Evolutionary conservation across 2,329 filamentous ascomycete species (phyloP), one percentile per base, ranked within the genome.

Genomic region (Xylaria hypoxylon): DNA sequence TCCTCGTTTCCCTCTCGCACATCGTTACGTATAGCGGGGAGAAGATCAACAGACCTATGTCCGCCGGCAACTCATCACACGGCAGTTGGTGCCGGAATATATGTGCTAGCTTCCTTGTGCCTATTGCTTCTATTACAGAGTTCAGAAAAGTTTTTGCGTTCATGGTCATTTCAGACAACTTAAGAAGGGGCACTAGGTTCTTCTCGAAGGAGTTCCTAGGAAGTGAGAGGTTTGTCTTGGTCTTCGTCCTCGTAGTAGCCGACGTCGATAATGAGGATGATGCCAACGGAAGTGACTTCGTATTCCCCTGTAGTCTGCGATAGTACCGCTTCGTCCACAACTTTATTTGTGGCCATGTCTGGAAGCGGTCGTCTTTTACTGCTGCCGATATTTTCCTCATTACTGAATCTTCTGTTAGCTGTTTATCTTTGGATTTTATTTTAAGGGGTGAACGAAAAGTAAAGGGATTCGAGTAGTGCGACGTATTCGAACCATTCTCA

Each of bases 301-400:
- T 35, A 17, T 8, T 51, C n/a, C 31, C 38, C 31, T 31, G 19
- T 24, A 22, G 11, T 26, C 7, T 35, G 2, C 31, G 35, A 26
- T 31, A 11, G 10, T 52, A 35, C 6, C 17, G 5, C 28, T 10
- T 45, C 5, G 31, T 33, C 58, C 58, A 62, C 3, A 19, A 45
- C 31, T 52, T 65, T 2, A 65, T 58, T 13, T 61, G 35, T 4
- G 17, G 26, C 63, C 63, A 62, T 26, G 42, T 62, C n/a, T 56
- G 45, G 38, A 65, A 65, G 17, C 58, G 52, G 8, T 10, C 2
- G 35, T 65, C 63, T 3, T 58, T 13, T 19, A 58, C 59, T 15
- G 17, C 22, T 5, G 5, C n/a, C 13, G 45, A 62, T 47, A 65
- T 35, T 4, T 17, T 52, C 2, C 38, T 24, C 59, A 65, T 62